Evolutionary conservation across 192 early-diverging fungal species (phyloP), one percentile per base, ranked within the genome.

Genomic region (Podochytrium sp.): DNA sequence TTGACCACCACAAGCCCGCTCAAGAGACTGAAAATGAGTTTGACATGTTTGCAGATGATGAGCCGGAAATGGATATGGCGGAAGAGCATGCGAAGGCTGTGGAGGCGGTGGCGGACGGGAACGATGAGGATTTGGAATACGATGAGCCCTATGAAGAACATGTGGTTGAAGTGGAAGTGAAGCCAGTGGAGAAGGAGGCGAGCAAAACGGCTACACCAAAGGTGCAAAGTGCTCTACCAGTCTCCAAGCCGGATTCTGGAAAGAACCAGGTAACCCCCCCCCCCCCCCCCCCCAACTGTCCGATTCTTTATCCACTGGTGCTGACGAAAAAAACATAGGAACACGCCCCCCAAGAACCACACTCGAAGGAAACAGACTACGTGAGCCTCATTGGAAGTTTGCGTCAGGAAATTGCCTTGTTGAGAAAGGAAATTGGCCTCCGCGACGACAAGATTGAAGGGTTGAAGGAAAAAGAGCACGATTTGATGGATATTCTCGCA

Each of bases 351-450:
- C 52, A 55, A 20, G 52, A 55, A 23, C 52, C n/a, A n/a, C n/a
- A 27, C 52, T 23, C 52, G 23, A 55, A 55, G 7, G 25, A 55
- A 20, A 58, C 68, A 10, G 56, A 75, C 33, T 75, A 75, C 40
- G 35, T 75, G 3, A 33, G 27, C 41, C 32, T 75, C 14, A 53
- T 75, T 32, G 34, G 51, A 29, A 65, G 18, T n/a, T 42, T 75
- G 14, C 62, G 74, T 6, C 41, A 39, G 2, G 74, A 75, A 56
- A 66, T 75, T 32, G 20, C 74, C 3, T 39, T 25, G 16, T 39
- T 75, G 5, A 65, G 41, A 25, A 64, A 61, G 38, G 76, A 78
- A 41, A 73, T 72, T 29, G 63, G 62, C 50, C 34, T 78, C 23
- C 59, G 68, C 25, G 70, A 71, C 57, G 76, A 72, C 37, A 63